Evolutionary conservation across 495 filamentous ascomycete species (phyloP).

Genomic region (Achaetomiella virescens): DNA sequence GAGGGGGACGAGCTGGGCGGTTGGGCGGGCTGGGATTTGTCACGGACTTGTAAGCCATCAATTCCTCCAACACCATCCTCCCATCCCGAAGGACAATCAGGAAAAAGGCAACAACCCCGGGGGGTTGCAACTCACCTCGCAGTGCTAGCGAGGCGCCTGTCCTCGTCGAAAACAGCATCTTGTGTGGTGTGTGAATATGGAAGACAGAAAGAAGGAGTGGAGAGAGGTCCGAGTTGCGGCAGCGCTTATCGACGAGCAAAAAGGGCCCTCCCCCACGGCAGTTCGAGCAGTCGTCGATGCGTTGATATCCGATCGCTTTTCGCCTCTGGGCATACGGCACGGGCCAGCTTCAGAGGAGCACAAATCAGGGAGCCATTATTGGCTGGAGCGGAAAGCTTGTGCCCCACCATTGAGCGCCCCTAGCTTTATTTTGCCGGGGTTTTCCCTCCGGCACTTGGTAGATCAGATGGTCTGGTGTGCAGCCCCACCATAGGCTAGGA

Average conservation of each 20-base stretch:
- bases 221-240: conserved; percentile 18
- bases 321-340: conserved; percentile 14
- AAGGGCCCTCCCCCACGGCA: conserved; percentile 13
- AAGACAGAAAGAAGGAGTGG: conserved; percentile 16
- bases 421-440: conserved; percentile 6
- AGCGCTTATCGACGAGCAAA: conserved; percentile 8
- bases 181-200: conserved; percentile 14
- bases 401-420: not conserved
- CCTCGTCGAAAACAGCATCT: conserved; percentile 60
- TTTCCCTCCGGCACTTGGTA: not conserved
- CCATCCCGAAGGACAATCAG: no score
- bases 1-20: conserved; percentile 52
- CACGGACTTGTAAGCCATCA: conserved; percentile 8
- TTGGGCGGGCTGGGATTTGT: conserved; percentile 51
- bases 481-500: no score
- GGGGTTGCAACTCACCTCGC: conserved; percentile 64
- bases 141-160: conserved; percentile 61
- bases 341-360: conserved; percentile 14
- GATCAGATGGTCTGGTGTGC: no score
- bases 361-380: conserved; percentile 17
- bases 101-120: conserved; percentile 1
- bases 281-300: conserved; percentile 7
- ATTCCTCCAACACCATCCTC: not conserved
- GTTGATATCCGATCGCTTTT: conserved; percentile 31
- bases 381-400: not conserved